These are phyloP conservation scores for Rosa hybrid DNA, from an alignment of 331 rosid genomes.

Conservation along the genomic window DNA sequence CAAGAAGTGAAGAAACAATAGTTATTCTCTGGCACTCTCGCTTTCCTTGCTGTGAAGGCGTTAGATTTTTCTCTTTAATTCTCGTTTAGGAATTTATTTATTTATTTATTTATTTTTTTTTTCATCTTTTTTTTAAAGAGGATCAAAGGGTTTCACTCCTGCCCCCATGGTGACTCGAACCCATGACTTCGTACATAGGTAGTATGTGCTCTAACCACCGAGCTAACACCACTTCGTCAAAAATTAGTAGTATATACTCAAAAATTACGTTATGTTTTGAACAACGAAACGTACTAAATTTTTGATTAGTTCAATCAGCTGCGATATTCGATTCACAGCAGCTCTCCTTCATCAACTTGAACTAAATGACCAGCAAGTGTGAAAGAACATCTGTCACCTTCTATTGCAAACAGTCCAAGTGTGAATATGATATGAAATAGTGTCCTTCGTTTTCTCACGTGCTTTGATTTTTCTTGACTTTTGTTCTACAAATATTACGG, in stretches of 20 bases:
- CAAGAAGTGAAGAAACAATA: background rate
- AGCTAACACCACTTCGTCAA: no score
- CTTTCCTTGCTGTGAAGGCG: background rate
- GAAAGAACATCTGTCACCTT: background rate
- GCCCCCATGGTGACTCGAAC: no score
- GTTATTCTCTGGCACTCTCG: background rate
- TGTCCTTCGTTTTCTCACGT: background rate
- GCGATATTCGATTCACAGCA: background rate
- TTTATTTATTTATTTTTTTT: no score
- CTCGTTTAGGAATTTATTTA: no score
- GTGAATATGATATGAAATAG: background rate
- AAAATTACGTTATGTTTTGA: background rate
- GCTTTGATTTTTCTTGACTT: background rate
- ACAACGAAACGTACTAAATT: no score
- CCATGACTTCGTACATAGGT: no score
- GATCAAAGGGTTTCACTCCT: no score
- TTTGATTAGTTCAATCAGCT: no score
- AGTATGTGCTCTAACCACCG: no score
- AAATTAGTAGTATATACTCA: no score
- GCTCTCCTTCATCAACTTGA: background rate
- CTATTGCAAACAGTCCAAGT: background rate
- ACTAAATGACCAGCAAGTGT: background rate
- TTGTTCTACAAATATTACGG: background rate
- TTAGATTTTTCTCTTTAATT: background rate
- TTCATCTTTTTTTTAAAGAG: no score